Evolutionary conservation across 139 green algal species (phyloP).

Genomic region (Dunaliella sp.): DNA sequence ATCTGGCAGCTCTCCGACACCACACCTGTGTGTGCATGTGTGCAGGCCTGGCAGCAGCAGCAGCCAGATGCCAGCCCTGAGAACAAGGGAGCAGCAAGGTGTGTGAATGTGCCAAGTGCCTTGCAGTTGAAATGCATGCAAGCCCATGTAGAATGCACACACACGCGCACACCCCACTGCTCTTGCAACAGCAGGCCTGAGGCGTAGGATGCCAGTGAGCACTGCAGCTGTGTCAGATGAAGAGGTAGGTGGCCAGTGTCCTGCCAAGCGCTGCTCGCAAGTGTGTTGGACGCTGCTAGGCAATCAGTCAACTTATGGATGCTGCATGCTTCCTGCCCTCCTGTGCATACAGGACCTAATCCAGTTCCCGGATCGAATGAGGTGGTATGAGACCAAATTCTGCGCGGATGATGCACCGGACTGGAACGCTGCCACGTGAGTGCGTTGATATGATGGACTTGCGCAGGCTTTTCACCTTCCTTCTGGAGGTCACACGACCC

Average conservation of each 20-base stretch:
- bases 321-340: background rate
- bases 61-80: background rate
- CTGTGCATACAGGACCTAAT: slow-evolving; percentile 47
- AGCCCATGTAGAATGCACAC: no score
- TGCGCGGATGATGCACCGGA: slow-evolving; percentile 70
- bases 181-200: background rate
- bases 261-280: background rate
- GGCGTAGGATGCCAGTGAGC: background rate
- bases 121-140: background rate
- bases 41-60: background rate
- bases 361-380: slow-evolving; percentile 50
- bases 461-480: background rate
- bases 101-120: background rate
- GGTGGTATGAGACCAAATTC: slow-evolving; percentile 69
- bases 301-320: background rate
- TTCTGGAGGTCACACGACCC: background rate
- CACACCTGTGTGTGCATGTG: no score
- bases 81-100: no score
- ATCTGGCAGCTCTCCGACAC: no score
- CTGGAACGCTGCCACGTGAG: slow-evolving; percentile 58
- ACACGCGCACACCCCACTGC: no score
- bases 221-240: background rate
- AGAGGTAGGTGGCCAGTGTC: background rate
- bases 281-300: background rate
- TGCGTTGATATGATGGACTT: no score